Conservation (phyloP, 2,329 filamentous ascomycete species). For the Cordyceps farinosa region DNA sequence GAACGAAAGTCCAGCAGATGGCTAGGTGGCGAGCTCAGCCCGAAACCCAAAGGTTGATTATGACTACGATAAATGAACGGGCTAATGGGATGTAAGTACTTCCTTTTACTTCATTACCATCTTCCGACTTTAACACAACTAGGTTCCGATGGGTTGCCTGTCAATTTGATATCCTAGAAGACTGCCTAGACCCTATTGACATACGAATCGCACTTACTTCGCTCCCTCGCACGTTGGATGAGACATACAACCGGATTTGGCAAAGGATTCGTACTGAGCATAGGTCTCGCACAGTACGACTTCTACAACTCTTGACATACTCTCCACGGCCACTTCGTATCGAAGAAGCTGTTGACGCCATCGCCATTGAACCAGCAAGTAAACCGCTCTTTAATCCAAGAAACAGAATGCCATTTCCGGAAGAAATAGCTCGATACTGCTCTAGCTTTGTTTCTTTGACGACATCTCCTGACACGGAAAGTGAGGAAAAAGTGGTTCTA, state of each 20-base stretch:
- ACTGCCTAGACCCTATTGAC: not conserved
- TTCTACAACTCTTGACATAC: conserved; percentile 13
- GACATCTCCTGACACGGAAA: not conserved
- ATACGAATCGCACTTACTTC: not conserved
- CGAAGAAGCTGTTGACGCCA: conserved; percentile 1
- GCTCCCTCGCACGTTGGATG: conserved; percentile 8
- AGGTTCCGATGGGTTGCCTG: conserved; percentile 15
- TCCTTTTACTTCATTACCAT: not conserved
- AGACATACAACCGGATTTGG: not conserved
- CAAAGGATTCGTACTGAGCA: not conserved
- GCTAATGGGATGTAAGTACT: not conserved
- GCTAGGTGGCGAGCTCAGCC: conserved; percentile 1
- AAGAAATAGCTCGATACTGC: conserved; percentile 5
- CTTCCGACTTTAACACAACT: too few species aligned
- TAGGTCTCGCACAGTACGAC: not conserved
- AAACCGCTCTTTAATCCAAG: not conserved
- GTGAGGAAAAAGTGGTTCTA: not conserved
- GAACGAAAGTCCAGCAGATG: not conserved
- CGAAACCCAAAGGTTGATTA: not conserved
- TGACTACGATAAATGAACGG: not conserved
- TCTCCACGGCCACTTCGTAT: conserved; percentile 6
- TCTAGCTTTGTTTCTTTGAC: not conserved
- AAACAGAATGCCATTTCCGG: not conserved
- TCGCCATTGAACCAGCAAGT: not conserved
- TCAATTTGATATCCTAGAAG: conserved; percentile 13